Base-by-base conservation (phyloP, 208 protist genomes). In the Acanthamoeba polyphaga region DNA sequence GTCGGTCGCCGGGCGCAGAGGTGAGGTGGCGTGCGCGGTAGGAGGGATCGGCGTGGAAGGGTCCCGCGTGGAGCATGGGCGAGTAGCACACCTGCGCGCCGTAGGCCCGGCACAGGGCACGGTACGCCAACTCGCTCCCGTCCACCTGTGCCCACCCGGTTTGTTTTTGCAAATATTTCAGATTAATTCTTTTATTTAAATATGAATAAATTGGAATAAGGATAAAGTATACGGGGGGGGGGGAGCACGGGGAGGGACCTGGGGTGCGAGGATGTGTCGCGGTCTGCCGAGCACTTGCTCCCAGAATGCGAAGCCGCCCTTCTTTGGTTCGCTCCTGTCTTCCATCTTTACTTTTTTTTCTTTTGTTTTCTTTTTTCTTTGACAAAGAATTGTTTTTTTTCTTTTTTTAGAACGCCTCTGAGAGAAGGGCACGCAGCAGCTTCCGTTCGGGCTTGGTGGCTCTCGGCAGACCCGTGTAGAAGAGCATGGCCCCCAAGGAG, bases 11-110 rank as follows among this genome's bases (percentile, higher is more conserved):
- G 15, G 95, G 94, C 64, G 58, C 85, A 4, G 68, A 49, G 68
- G 76, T 32, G 9, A 90, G 46, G 53, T 95, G 38, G 49, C 58
- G 58, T 0, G n/a, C 27, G 68, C 85, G 80, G 22, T 89, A 87
- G 60, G 32, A 24, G 8, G 85, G 43, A 53, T 78, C 64, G 10
- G 27, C 17, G 51, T 22, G n/a, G 27, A 93, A 93, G n/a, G 46
- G 62, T 5, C 55, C 55, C 19, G 68, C 46, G 80, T 97, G 84
- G 49, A 97, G 80, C 96, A 97, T 97, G 74, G 96, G 96, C 46
- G 96, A 96, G 64, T 97, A 97, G 43, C 88, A 90, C 17, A 97
- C 6, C 55, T 94, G 64, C 3, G 94, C 95, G 32, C 94, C 94
- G 74, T 96, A 95, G 6, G 85, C 88, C 60, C 95, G 34, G 60